These are phyloP conservation scores for Botrytis tulipae DNA, from an alignment of 2,329 filamentous ascomycete species.

Conservation along the genomic window DNA sequence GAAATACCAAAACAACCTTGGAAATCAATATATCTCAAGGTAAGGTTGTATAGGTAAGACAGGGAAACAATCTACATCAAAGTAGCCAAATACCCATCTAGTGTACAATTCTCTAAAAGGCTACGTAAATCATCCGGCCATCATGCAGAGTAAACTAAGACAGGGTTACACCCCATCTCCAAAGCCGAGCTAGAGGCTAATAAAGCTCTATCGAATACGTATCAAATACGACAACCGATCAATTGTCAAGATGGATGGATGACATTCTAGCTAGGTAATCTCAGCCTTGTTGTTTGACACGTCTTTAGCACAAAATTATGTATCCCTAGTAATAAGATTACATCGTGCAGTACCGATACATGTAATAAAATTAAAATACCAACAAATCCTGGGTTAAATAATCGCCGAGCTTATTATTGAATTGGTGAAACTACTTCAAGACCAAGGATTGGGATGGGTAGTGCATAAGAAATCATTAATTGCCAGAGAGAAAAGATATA, in stretches of 20 bases:
- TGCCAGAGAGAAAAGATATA: neutral
- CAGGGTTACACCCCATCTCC: neutral
- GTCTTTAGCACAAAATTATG: neutral
- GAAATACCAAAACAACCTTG: neutral
- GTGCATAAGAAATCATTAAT: slow-evolving; percentile 1
- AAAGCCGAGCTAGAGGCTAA: neutral
- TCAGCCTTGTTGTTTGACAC: neutral
- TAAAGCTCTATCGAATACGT: neutral
- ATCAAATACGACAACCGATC: neutral
- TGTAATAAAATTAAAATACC: neutral
- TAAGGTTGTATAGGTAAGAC: neutral
- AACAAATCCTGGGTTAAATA: neutral
- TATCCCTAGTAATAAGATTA: neutral
- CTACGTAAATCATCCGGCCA: neutral
- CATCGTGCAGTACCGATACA: neutral
- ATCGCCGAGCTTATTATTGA: neutral
- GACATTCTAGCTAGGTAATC: neutral
- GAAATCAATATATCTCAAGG: neutral
- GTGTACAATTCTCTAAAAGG: neutral
- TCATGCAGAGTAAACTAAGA: neutral
- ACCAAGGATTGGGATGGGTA: neutral
- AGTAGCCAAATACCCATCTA: no score
- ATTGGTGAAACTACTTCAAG: neutral
- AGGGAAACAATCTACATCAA: neutral
- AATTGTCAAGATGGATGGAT: neutral